A percentile compares a stretch with the other conserved stretches of the same genome.
Conservation (phyloP, 2,329 filamentous ascomycete species). For the Ophiocordyceps polyrhachis-furcata region DNA sequence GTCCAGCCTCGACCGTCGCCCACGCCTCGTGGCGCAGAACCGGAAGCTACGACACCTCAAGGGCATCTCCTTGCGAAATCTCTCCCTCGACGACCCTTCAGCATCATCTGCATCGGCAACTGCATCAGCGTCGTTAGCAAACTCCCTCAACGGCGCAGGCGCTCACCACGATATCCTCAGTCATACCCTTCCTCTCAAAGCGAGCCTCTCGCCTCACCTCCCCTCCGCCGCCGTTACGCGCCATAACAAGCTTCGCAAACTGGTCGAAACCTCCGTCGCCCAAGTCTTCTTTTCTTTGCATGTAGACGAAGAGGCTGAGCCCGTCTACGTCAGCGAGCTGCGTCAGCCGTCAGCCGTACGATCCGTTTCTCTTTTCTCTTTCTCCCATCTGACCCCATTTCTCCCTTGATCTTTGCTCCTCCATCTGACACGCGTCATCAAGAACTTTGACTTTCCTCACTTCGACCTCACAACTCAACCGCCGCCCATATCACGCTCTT, state of each 20-base stretch:
- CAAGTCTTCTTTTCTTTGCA: conserved; percentile 83
- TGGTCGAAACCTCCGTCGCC: conserved; percentile 54
- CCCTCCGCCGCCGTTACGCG: conserved; percentile 15
- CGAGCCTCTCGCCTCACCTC: background rate
- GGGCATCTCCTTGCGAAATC: conserved; percentile 72
- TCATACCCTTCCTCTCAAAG: too few species aligned
- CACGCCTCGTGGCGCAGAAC: conserved; percentile 50
- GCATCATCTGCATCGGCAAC: background rate
- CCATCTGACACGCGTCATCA: background rate
- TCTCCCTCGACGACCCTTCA: conserved; percentile 36
- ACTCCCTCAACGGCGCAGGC: too few species aligned
- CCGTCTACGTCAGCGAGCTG: conserved; percentile 80
- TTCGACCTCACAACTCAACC: conserved; percentile 55
- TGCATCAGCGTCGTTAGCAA: background rate
- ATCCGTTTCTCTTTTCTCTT: background rate
- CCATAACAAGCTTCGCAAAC: conserved; percentile 59
- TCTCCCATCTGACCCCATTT: background rate
- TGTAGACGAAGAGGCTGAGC: conserved; percentile 42
- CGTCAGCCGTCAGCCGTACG: conserved; percentile 52
- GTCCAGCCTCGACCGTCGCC: conserved; percentile 21
- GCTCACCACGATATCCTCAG: too few species aligned
- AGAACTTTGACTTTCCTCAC: conserved; percentile 76
- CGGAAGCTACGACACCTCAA: conserved; percentile 75
- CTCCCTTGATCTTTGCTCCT: background rate
- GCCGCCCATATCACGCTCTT: conserved; percentile 44